Percentiles rank a stretch among this genome's conserved stretches.
Evolutionary conservation across 2,329 filamentous ascomycete genomes (phyloP).

Genomic region (Cladosporium velox): DNA sequence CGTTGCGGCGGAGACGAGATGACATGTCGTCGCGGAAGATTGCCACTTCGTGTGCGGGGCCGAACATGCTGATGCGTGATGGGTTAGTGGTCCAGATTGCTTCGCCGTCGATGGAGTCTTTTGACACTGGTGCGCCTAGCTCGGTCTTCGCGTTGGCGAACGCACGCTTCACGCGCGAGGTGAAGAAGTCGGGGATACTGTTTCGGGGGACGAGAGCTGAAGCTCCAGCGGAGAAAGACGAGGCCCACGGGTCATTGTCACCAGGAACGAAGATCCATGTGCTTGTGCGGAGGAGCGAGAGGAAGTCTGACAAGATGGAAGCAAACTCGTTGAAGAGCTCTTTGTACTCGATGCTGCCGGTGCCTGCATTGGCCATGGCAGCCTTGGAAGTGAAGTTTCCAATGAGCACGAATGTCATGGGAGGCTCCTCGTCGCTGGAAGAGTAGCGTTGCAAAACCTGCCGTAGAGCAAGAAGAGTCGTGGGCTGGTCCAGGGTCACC

Average conservation of each 20-base stretch:
- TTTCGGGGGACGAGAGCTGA: conserved; percentile 69
- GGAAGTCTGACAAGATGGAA: conserved; percentile 78
- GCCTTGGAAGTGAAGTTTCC: conserved; percentile 75
- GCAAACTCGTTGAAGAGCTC: conserved; percentile 91
- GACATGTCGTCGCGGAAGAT: conserved; percentile 86
- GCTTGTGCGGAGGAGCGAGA: conserved; percentile 72
- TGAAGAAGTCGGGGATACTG: conserved; percentile 83
- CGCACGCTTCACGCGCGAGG: conserved; percentile 76
- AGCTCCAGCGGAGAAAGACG: conserved; percentile 76
- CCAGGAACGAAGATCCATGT: conserved; percentile 93
- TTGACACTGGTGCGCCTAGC: conserved; percentile 53
- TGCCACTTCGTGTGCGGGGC: conserved; percentile 82
- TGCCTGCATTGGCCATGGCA: conserved; percentile 65
- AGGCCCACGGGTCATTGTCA: conserved; percentile 97
- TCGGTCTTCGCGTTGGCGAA: conserved; percentile 79
- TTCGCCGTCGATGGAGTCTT: conserved; percentile 62
- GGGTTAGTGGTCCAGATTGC: conserved; percentile 90
- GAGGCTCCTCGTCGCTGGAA: conserved; percentile 59
- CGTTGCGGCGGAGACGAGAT: conserved; percentile 72
- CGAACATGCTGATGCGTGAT: conserved; percentile 78
- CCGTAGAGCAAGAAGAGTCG: conserved; percentile 76
- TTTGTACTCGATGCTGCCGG: conserved; percentile 91
- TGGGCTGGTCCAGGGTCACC: conserved; percentile 80
- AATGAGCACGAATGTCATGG: conserved; percentile 77
- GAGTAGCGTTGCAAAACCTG: conserved; percentile 78